Base-by-base conservation (phyloP, 495 filamentous ascomycete genomes). In the Hypoxylon fragiforme region DNA sequence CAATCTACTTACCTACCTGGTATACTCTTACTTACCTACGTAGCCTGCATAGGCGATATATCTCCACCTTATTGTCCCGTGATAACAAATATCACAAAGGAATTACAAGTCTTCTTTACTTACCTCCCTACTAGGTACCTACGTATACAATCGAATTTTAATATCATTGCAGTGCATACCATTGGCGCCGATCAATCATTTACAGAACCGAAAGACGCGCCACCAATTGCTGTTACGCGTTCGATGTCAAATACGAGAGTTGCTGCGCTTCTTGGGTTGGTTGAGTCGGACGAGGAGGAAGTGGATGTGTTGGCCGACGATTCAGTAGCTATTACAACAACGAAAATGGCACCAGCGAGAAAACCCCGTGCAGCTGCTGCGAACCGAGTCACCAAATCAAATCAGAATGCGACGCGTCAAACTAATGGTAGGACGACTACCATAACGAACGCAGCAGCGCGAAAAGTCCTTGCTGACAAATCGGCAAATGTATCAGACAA, bases 261-360 rank as follows among this genome's bases (percentile, higher is more conserved):
- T 49, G 69, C 78, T 21, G 81, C 78, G 26, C 60, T 89, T 18
- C 80, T 85, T 52, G 80, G 75, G n/a, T 71, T 87, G 38, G 74
- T 85, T 28, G 86, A 84, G 51, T 87, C 84, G 31, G 85, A 88
- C 44, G 87, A 90, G 40, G 84, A 87, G 69, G 73, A 76, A 21
- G 65, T 66, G 16, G 63, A 67, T 50, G 60, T 67, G 67, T 67
- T 75, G 73, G 12, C 77, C 71, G 64, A 69, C 65, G 26, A 74
- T 49, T 63, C 67, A 22, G 60, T 49, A 21, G 69, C 68, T 14
- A 54, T 64, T 40, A 57, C 60, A 5, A 69, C 65, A 55, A 78
- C 60, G 7, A 69, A 66, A 55, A 78, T 76, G 74, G 63, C 76
- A 15, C 69, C 74, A 19, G 67, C 66, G n/a, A 73, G 73, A 46